A percentile compares a stretch with the other conserved stretches of the same genome.
These are phyloP conservation scores for Alternaria brassicae DNA, from an alignment of 2,329 filamentous ascomycete species.

Conservation along the genomic window DNA sequence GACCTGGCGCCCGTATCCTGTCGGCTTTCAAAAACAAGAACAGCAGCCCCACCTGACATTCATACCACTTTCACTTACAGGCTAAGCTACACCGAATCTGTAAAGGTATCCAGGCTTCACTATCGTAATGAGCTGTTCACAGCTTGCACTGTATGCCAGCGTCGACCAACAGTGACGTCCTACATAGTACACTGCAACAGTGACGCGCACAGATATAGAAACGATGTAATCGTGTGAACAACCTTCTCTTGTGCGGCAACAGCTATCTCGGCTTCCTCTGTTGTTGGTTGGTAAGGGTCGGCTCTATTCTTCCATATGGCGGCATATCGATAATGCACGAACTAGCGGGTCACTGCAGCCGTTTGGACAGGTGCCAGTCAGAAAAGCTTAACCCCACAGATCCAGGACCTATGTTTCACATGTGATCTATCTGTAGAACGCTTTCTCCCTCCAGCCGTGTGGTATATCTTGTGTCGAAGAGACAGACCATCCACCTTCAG, in stretches of 20 bases:
- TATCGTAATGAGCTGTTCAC: background rate
- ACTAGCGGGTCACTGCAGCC: slow-evolving; percentile 29
- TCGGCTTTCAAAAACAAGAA: background rate
- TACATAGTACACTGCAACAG: background rate
- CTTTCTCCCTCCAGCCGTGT: background rate
- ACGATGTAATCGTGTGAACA: background rate
- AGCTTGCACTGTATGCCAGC: background rate
- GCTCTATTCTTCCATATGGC: slow-evolving; percentile 15
- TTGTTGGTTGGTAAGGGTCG: slow-evolving; percentile 5
- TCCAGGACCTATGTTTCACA: slow-evolving; percentile 8
- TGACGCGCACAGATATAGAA: background rate
- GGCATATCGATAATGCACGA: slow-evolving; percentile 24
- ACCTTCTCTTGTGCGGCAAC: background rate
- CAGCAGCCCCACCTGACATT: background rate
- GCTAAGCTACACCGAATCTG: background rate
- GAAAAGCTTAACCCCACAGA: slow-evolving; percentile 23
- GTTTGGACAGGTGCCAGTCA: slow-evolving; percentile 16
- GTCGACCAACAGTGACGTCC: background rate
- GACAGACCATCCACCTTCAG: background rate
- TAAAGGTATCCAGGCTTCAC: background rate
- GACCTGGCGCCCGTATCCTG: background rate
- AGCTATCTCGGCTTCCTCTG: background rate
- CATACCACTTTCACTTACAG: background rate
- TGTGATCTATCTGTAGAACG: background rate
- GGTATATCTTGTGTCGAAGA: background rate